Percentiles rank a stretch among this genome's conserved stretches.
These are phyloP conservation scores for Corchorus olitorius DNA, from an alignment of 345 rosid genomes.

Conservation along the genomic window DNA sequence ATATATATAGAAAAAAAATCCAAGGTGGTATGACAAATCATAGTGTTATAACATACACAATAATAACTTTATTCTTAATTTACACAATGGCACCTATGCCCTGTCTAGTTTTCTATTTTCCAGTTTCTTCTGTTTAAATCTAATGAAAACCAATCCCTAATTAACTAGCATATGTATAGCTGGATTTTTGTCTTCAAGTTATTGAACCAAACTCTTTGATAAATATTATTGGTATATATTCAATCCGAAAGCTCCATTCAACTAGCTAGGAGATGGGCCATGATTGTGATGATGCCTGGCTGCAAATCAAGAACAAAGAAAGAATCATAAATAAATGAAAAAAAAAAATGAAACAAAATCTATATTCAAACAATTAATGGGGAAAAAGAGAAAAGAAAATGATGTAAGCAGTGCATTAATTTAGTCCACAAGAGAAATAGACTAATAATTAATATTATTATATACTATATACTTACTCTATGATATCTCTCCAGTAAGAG, in stretches of 20 bases:
- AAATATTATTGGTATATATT: not conserved
- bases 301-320: slow-evolving; percentile 23
- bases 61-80: not conserved
- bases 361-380: not conserved
- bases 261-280: slow-evolving; percentile 43
- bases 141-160: not conserved
- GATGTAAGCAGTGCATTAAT: not conserved
- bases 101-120: not conserved
- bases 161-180: no score
- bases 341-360: not conserved
- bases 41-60: slow-evolving; percentile 7
- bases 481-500: slow-evolving; percentile 57
- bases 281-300: slow-evolving; percentile 54
- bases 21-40: not conserved
- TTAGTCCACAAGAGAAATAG: not conserved
- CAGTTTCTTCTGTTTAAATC: slow-evolving; percentile 1
- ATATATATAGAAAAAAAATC: not conserved
- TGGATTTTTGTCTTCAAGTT: not conserved
- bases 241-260: slow-evolving; percentile 18
- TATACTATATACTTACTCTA: slow-evolving; percentile 45
- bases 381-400: not conserved
- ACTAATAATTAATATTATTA: not conserved
- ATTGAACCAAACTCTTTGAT: not conserved
- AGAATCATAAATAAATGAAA: not conserved
- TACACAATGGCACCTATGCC: slow-evolving; percentile 17